phyloP scores from a whole-genome alignment of 1,139 yeast species.

The Geotrichum cucujoidarum region DNA sequence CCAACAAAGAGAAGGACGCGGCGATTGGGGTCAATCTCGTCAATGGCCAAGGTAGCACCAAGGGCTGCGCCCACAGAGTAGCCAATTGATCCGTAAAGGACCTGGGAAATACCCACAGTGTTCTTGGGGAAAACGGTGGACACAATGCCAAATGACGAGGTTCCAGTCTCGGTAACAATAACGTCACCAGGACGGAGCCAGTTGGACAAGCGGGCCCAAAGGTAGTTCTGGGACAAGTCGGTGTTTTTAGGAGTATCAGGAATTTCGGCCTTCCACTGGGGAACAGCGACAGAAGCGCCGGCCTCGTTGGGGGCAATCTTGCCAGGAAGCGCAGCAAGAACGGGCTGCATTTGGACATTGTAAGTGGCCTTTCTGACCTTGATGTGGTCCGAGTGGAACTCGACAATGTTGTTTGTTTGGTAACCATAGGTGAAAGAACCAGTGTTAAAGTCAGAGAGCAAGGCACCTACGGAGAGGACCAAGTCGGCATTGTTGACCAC shows the following conservation, averaged over 20 bases:
- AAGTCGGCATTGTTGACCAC: constrained; percentile 75
- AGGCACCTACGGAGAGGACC: constrained; percentile 72
- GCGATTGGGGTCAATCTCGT: constrained; percentile 61
- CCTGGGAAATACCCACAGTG: constrained; percentile 77
- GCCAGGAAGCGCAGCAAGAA: constrained; percentile 45
- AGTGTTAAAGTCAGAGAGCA: constrained; percentile 83
- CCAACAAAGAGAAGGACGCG: constrained; percentile 82
- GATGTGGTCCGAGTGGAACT: constrained; percentile 85
- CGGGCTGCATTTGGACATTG: constrained; percentile 74
- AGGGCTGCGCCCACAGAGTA: constrained; percentile 78
- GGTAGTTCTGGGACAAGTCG: constrained; percentile 65
- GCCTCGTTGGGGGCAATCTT: constrained; percentile 18
- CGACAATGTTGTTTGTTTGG: constrained; percentile 73
- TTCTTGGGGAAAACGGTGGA: constrained; percentile 72
- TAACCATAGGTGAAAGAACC: constrained; percentile 83
- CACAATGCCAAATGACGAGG: constrained; percentile 82
- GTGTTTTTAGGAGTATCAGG: constrained; percentile 29
- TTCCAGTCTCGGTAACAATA: constrained; percentile 82
- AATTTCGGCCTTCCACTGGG: constrained; percentile 23
- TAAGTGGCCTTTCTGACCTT: constrained; percentile 71
- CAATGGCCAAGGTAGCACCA: constrained; percentile 83
- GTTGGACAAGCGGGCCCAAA: constrained; percentile 70
- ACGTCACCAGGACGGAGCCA: constrained; percentile 80
- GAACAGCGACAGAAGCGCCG: constrained; percentile 24
- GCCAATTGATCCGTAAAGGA: constrained; percentile 88